Evolutionary conservation across 1,139 yeast genomes (phyloP), one percentile per base, ranked within the genome.

Genomic region (Kodamaea sp.): DNA sequence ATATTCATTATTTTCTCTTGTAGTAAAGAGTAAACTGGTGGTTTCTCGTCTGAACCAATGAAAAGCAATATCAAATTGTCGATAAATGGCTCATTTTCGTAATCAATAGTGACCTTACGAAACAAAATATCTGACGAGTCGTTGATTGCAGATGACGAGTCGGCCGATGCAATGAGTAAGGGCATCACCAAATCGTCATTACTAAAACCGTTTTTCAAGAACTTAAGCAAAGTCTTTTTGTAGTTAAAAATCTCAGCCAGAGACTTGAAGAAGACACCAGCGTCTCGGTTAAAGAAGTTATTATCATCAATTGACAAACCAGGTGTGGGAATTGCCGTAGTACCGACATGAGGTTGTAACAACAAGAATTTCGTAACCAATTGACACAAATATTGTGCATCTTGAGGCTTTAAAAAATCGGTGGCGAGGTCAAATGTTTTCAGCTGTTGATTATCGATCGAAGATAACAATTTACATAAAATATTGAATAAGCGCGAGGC

Each of bases 91-190:
- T 50, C 47, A 42, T 75, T 68, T 50, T 85, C 90, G 37, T 72
- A 58, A 38, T 84, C 78, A 1, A 78, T 58, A 8, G 65, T 49
- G 9, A 79, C 53, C 46, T 79, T 78, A 41, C 78, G 75, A 41
- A 81, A 66, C 6, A 68, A 52, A 5, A 77, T 67, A 3, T 73
- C 73, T 0, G 85, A 79, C 0, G 65, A 50, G 30, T 78, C 79
- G 20, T 75, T 70, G 4, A 84, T 67, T 1, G 68, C 57, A 0
- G 84, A 72, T 8, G 76, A 70, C 0, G 76, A 56, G 52, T 86
- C 95, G 10, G 76, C 70, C 1, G 85, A 69, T 0, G 87, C 95
- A 25, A 84, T 65, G n/a, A 85, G 55, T 2, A 81, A 62, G 1
- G 82, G 75, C 4, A 74, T 47, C 1, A 67, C 54, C 24, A 70